Evolutionary conservation across 1,139 yeast species (phyloP), one percentile per base, ranked within the genome.

Genomic region (Suhomyces bolitotheri): DNA sequence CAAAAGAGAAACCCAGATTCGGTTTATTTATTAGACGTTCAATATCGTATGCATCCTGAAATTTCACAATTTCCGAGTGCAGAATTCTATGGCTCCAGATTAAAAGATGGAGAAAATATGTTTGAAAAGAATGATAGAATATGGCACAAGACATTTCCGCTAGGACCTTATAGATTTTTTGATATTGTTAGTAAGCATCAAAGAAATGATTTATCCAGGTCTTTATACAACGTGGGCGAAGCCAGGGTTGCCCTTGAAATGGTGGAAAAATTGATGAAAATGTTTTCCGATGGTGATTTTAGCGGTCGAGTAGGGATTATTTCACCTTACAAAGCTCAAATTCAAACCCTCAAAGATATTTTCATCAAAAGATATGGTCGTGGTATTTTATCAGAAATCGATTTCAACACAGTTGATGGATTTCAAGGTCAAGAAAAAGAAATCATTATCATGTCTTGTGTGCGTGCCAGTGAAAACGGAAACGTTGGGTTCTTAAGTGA

Each of bases 401-500:
- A 87, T 54, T 89, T 94, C 64, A 89, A 90, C 52, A 89, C 99
- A 0, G 92, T 92, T 39, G 98, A 92, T 69, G 98, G 98, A 1
- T 92, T 89, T 56, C 98, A 92, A 66, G 98, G 98, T 49, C 97
- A 92, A 59, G 98, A 92, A 56, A 92, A 90, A 58, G 97, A 92
- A 47, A 80, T 94, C 35, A 87, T 92, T 44, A 78, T 92, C 29
- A 81, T 92, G 71, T 89, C 97, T 0, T 90, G 97, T 76, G 98
- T 94, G 6, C 76, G 98, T 53, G 95, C 96, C 3, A 80, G 78
- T 53, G 78, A 74, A 11, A 55, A 61, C 4, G 71, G 73, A 4
- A 78, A 87, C 36, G 92, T 90, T 44, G 97, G 97, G 17, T 90
- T 90, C 60, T 75, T 90, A 58, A 82, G 85, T 43, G 97, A 90